phyloP scores from a whole-genome alignment of 2,329 filamentous ascomycete genomes.

The Diaporthe ampelina region DNA sequence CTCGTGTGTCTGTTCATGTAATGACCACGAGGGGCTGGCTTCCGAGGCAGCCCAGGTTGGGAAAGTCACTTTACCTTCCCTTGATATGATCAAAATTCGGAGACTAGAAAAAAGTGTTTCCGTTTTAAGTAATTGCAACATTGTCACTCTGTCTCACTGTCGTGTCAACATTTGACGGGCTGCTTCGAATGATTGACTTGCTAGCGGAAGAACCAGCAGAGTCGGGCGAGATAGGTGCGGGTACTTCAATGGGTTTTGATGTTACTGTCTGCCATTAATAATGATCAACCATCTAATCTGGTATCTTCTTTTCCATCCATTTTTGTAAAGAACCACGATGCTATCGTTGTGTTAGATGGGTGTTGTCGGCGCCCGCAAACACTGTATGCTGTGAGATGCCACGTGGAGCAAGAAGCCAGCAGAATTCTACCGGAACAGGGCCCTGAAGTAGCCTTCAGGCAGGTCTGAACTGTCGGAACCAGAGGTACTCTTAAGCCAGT shows the following conservation, averaged over 20 bases:
- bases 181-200: neutral
- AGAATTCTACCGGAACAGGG: neutral
- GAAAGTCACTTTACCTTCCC: neutral
- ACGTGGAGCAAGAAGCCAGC: neutral
- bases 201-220: neutral
- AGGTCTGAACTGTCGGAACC: neutral
- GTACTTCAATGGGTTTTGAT: neutral
- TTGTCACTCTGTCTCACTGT: too few species aligned
- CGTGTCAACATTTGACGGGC: neutral
- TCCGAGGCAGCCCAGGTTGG: neutral
- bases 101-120: neutral
- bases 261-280: neutral
- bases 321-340: neutral
- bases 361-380: neutral
- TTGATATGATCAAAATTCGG: neutral
- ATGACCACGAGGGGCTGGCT: too few species aligned
- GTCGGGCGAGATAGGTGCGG: neutral
- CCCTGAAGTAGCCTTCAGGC: neutral
- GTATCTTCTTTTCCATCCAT: too few species aligned
- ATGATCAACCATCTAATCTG: neutral
- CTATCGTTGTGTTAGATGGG: neutral
- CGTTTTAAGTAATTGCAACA: too few species aligned
- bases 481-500: neutral
- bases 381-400: neutral
- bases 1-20: neutral